Percentiles rank a stretch among this genome's conserved stretches.
phyloP scores from a whole-genome alignment of 1,284 basidiomycete species.

The Apiotrichum laibachii region DNA sequence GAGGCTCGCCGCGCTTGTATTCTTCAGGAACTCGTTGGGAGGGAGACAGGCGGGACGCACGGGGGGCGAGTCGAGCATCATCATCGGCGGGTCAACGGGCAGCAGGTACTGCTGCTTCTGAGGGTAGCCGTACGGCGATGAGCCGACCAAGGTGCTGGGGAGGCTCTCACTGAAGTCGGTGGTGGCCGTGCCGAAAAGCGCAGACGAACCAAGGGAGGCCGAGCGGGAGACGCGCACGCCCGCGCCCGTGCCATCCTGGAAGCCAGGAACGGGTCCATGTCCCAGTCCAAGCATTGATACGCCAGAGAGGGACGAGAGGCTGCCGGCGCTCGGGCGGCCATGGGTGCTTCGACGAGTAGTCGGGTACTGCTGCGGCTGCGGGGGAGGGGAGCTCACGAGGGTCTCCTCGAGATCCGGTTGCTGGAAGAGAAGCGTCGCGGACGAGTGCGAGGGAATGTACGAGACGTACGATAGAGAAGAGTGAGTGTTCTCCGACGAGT shows the following conservation, averaged over 20 bases:
- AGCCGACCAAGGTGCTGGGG: not conserved
- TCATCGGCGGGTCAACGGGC: conserved; percentile 23
- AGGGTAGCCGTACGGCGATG: not conserved
- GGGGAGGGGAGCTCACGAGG: not conserved
- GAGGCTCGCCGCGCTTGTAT: not conserved
- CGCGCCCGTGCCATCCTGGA: too few relatives aligned
- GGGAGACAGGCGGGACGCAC: not conserved
- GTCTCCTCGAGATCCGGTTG: not conserved
- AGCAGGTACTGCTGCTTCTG: conserved; percentile 23
- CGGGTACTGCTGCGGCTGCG: too few relatives aligned
- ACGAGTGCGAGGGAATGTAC: not conserved
- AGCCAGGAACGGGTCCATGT: too few relatives aligned
- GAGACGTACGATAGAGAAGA: too few relatives aligned
- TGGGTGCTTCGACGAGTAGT: too few relatives aligned
- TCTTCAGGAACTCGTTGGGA: not conserved
- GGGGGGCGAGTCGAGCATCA: not conserved
- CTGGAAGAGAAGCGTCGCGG: not conserved
- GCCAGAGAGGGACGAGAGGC: conserved; percentile 1
- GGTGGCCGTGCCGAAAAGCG: not conserved
- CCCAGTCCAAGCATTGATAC: not conserved
- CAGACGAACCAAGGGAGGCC: too few relatives aligned
- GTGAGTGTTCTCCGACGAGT: not conserved
- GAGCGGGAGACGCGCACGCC: too few relatives aligned
- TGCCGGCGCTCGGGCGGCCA: not conserved
- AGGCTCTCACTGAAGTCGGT: too few relatives aligned